Conservation (phyloP, 306 rosid genomes). For the Gleditsia sinensis region DNA sequence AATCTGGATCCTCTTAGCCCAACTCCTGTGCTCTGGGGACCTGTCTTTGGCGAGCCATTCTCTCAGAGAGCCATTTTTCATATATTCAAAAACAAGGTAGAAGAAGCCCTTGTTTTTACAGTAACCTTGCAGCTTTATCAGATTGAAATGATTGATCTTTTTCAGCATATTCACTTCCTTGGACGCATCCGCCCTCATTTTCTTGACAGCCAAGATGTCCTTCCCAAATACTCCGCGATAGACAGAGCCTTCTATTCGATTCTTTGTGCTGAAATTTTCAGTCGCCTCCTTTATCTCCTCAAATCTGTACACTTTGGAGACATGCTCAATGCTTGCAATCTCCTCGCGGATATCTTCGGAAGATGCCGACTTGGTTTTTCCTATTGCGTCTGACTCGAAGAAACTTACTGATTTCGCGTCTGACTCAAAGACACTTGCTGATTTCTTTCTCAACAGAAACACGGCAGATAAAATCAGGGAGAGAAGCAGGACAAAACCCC, state of each 20-base stretch:
- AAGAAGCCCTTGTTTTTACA: slow-evolving; percentile 42
- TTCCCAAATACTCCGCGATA: slow-evolving; percentile 43
- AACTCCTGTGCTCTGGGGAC: slow-evolving; percentile 42
- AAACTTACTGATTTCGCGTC: slow-evolving; percentile 18
- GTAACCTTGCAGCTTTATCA: slow-evolving; percentile 67
- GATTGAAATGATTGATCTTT: slow-evolving; percentile 68
- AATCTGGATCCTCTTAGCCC: slow-evolving; percentile 62
- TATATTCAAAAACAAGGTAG: slow-evolving; percentile 65
- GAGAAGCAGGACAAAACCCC: slow-evolving; percentile 31
- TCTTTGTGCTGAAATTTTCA: slow-evolving; percentile 53
- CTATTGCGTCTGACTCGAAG: background rate
- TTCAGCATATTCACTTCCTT: slow-evolving; percentile 62
- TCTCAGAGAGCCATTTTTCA: slow-evolving; percentile 69
- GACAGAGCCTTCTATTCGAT: slow-evolving; percentile 53
- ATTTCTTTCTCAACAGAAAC: slow-evolving; percentile 37
- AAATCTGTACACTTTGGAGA: slow-evolving; percentile 41
- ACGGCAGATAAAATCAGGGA: slow-evolving; percentile 7
- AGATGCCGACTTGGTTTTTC: slow-evolving; percentile 3
- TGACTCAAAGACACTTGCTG: slow-evolving; percentile 1
- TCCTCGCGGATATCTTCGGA: slow-evolving; percentile 45
- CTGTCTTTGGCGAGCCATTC: slow-evolving; percentile 57
- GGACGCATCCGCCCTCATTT: slow-evolving; percentile 43
- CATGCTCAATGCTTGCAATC: slow-evolving; percentile 53
- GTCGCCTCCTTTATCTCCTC: slow-evolving; percentile 56
- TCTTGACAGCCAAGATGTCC: slow-evolving; percentile 52